phyloP scores from a whole-genome alignment of 2,329 filamentous ascomycete genomes.

The Aspergillus sp. region DNA sequence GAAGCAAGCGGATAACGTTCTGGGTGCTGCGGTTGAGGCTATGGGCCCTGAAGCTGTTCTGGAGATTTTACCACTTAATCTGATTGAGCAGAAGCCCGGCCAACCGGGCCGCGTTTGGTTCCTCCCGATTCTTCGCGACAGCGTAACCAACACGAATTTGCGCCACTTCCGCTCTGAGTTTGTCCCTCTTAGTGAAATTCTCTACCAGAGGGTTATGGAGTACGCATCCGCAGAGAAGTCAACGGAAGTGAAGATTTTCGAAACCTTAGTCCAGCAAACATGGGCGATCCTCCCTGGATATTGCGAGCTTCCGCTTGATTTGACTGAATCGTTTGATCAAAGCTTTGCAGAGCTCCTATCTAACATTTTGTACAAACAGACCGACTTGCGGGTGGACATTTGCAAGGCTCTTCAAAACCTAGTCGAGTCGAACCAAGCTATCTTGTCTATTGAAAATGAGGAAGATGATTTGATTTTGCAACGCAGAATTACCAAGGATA shows the following conservation, averaged over 20 bases:
- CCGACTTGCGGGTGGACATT: constrained; percentile 80
- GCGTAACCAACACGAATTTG: constrained; percentile 83
- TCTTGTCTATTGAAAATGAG: constrained; percentile 67
- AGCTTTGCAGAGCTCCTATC: constrained; percentile 84
- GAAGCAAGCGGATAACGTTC: constrained; percentile 88
- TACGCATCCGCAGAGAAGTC: constrained; percentile 82
- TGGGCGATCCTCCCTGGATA: constrained; percentile 94
- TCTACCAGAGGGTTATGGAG: constrained; percentile 86
- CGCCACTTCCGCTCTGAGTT: constrained; percentile 83
- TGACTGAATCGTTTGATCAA: constrained; percentile 76
- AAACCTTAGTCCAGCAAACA: constrained; percentile 91
- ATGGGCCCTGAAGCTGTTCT: constrained; percentile 89
- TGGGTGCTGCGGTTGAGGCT: constrained; percentile 81
- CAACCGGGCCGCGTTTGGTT: constrained; percentile 91
- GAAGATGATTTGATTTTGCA: constrained; percentile 74
- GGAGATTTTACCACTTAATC: constrained; percentile 79
- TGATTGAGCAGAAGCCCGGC: constrained; percentile 71
- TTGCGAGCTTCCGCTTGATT: constrained; percentile 85
- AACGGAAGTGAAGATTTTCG: constrained; percentile 96
- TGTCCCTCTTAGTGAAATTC: constrained; percentile 81
- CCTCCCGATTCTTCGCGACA: constrained; percentile 85
- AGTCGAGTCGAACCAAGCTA: constrained; percentile 86
- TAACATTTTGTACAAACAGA: constrained; percentile 89
- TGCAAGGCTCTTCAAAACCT: constrained; percentile 83
- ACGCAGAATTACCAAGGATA: constrained; percentile 71